Evolutionary conservation across 805 yeast species (phyloP), one percentile per base, ranked within the genome.

Genomic region (Cyberlindnera meyerae): DNA sequence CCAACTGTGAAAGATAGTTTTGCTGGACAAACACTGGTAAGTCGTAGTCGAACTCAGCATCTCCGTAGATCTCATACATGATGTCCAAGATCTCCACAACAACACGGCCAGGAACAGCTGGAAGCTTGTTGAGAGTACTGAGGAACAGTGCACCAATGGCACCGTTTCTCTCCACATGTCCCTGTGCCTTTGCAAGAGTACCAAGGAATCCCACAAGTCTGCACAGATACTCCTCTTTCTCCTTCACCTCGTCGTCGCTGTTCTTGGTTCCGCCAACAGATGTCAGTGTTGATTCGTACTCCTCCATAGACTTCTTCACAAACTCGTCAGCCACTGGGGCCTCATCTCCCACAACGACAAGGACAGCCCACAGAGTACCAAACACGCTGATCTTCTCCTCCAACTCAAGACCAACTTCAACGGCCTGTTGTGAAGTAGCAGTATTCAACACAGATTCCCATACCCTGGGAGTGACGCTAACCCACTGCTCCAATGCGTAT

Each of bases 21-120:
- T 70, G 69, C 8, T 68, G 56, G 18, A 81, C 83, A 57, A 81
- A 90, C 1, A 84, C 72, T 4, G 76, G 75, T 18, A 58, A 62
- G 54, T 87, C 95, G 52, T 87, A 88, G 12, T 66, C 71, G 49
- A 68, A 82, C 5, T 57, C 62, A 25, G 71, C 71, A 61, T 93
- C 97, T 11, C 83, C 83, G 60, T 82, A 93, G 6, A 88, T 66
- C 42, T 87, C 96, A 58, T 77, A 86, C 6, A 88, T 51, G 3
- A 75, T 64, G 50, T 85, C 81, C 16, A 85, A 58, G 18, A 80
- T 62, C 43, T 82, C 90, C 27, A 77, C 58, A 5, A 77, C 61
- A 9, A 77, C 57, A 42, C 65, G 70, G 1, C 66, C 54, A 1
- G 63, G 52, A 4, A 60, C 44, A 14, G 50, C 42, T 12, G 57